Base-by-base conservation (phyloP, 805 yeast genomes). In the Scheffersomyces coipomensis region DNA sequence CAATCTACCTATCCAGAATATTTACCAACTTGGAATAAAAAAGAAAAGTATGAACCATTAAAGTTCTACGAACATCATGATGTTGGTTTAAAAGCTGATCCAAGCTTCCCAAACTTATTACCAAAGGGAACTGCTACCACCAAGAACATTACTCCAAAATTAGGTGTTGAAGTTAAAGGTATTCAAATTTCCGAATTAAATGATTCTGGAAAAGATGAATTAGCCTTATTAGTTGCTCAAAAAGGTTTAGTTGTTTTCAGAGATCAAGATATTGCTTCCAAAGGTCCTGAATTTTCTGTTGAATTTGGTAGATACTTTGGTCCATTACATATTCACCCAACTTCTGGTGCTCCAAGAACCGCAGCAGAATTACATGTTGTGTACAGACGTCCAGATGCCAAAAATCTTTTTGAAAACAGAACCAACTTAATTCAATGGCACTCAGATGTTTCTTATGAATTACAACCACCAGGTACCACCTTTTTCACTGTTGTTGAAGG, bases 191-290 rank as follows among this genome's bases (percentile, higher is more conserved):
- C 83, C 13, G 55, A 68, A 29, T 70, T 83, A 46, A 56, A 65
- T 39, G 73, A 71, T 35, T 62, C 62, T 16, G 88, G 75, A 22
- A 81, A 79, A 52, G 79, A 84, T 48, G 90, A 84, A 49, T 67
- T 85, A 43, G 88, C 90, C 1, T 64, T 80, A 19, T 67, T 73
- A 24, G 80, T 78, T 36, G 88, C 85, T 16, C 79, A 80, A 52
- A 67, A 83, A 53, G 88, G 86, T 53, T 81, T 84, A 34, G 79
- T 79, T 18, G 76, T 79, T 2, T 79, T 82, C 53, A 72, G 83
- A 52, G 71, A 78, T 48, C 88, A 83, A 58, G 87, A 84, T 55
- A 72, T 84, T 43, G 70, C 75, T 33, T 36, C 43, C 17, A 53
- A 62, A 19, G 67, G 67, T 2, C 70, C 70, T 8, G 44, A 50